Evolutionary conservation across 75 land plant genomes (phyloP).

Genomic region (Azolla pinnata): DNA sequence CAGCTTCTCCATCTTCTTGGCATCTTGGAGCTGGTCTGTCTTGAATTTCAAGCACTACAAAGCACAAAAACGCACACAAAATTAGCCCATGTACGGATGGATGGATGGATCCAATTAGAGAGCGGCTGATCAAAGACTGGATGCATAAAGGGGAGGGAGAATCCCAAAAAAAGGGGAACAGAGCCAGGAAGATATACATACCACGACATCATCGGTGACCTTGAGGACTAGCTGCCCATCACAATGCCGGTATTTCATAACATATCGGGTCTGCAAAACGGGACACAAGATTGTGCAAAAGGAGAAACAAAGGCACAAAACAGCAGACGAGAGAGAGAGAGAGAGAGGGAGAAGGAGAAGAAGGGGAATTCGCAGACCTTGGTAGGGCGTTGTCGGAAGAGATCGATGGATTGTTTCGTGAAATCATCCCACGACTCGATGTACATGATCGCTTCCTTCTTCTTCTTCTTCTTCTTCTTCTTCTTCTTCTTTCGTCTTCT

Average conservation of each 20-base stretch:
- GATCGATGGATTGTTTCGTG: constrained; percentile 56
- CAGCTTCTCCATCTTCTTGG: constrained; percentile 89
- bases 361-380: constrained; percentile 32
- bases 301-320: constrained; percentile 3
- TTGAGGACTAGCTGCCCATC: constrained; percentile 89
- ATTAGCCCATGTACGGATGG: not conserved
- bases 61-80: not conserved
- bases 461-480: too few species aligned
- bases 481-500: too few species aligned
- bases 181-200: constrained; percentile 9
- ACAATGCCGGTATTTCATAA: constrained; percentile 82
- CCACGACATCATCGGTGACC: constrained; percentile 80
- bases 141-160: too few species aligned
- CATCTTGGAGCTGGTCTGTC: constrained; percentile 95
- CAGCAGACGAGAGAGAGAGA: not conserved
- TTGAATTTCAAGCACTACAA: constrained; percentile 85
- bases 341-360: not conserved
- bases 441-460: constrained; percentile 63
- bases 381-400: constrained; percentile 67
- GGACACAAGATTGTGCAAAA: not conserved
- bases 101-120: not conserved
- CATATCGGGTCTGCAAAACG: constrained; percentile 49
- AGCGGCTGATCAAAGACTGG: too few species aligned
- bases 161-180: not conserved
- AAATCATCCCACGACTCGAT: constrained; percentile 76